Percentiles rank a stretch among this genome's conserved stretches.
phyloP scores from a whole-genome alignment of 2,329 filamentous ascomycete species.

The Alternaria arbusti region DNA sequence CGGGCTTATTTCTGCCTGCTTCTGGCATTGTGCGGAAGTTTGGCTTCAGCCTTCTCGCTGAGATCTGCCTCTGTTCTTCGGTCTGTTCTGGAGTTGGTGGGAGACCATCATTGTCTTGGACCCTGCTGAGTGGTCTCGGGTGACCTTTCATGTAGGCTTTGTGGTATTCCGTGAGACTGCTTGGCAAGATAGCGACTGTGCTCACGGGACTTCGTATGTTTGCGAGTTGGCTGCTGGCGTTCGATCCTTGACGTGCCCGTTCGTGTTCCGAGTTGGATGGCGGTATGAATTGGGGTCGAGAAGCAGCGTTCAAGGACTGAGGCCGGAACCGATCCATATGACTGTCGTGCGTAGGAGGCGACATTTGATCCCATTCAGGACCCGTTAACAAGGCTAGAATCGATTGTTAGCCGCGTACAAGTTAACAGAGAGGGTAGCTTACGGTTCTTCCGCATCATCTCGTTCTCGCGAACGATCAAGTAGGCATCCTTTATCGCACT shows the following conservation, averaged over 20 bases:
- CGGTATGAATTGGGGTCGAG: slow-evolving; percentile 42
- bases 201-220: slow-evolving; percentile 60
- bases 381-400: slow-evolving; percentile 61
- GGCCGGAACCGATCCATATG: slow-evolving; percentile 41
- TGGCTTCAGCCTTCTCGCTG: slow-evolving; percentile 80
- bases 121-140: slow-evolving; percentile 40
- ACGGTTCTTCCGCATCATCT: slow-evolving; percentile 95
- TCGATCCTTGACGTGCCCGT: slow-evolving; percentile 53
- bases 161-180: slow-evolving; percentile 88
- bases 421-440: slow-evolving; percentile 54
- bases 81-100: slow-evolving; percentile 51
- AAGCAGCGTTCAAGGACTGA: slow-evolving; percentile 39
- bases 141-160: slow-evolving; percentile 83
- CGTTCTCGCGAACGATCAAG: slow-evolving; percentile 96
- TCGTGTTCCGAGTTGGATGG: slow-evolving; percentile 42
- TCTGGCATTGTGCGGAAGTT: slow-evolving; percentile 76
- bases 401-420: slow-evolving; percentile 19
- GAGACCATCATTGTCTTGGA: slow-evolving; percentile 38
- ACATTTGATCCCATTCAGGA: slow-evolving; percentile 62
- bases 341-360: slow-evolving; percentile 59
- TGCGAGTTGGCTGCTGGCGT: slow-evolving; percentile 48
- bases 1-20: slow-evolving; percentile 59
- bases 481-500: slow-evolving; percentile 99
- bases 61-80: slow-evolving; percentile 76
- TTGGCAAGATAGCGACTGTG: slow-evolving; percentile 90